These are phyloP conservation scores for Takashimella tepidaria DNA, from an alignment of 1,284 basidiomycete species.

Conservation along the genomic window DNA sequence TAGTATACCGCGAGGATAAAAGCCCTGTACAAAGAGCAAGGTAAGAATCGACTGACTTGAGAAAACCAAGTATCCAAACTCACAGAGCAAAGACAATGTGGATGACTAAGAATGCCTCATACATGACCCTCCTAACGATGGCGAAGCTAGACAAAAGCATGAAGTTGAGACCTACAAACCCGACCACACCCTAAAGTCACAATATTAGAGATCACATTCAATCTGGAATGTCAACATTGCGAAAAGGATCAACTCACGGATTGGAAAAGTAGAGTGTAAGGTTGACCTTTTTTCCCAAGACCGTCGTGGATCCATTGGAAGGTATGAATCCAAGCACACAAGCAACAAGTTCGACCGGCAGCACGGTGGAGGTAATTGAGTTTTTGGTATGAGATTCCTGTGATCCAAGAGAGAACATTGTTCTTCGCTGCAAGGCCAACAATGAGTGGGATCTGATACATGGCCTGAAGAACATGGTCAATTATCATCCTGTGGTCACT, in stretches of 20 bases:
- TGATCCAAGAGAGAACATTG: slow-evolving; percentile 59
- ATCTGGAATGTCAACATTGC: no score
- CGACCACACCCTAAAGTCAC: slow-evolving; percentile 47
- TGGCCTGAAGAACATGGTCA: no score
- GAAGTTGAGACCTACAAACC: slow-evolving; percentile 48
- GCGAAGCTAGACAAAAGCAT: slow-evolving; percentile 49
- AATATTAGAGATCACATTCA: no score
- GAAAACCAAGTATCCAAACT: no score
- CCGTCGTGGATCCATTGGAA: slow-evolving; percentile 18
- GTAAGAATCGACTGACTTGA: no score
- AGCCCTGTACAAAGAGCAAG: slow-evolving; percentile 3
- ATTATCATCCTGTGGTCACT: no score
- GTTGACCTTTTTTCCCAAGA: slow-evolving; percentile 11
- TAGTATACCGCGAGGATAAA: slow-evolving; percentile 19
- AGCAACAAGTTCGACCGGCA: slow-evolving; percentile 27
- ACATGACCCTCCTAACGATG: slow-evolving; percentile 47
- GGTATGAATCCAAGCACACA: slow-evolving; percentile 34
- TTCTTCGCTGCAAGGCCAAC: slow-evolving; percentile 61
- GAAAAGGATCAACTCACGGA: slow-evolving; percentile 2
- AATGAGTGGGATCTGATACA: slow-evolving; percentile 59
- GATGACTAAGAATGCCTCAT: slow-evolving; percentile 53
- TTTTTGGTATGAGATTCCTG: slow-evolving; percentile 59
- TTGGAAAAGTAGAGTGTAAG: slow-evolving; percentile 10
- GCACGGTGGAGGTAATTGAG: slow-evolving; percentile 42
- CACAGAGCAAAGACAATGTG: slow-evolving; percentile 49